phyloP scores from a whole-genome alignment of 2,329 filamentous ascomycete species.

The Plectosphaerella sp. region DNA sequence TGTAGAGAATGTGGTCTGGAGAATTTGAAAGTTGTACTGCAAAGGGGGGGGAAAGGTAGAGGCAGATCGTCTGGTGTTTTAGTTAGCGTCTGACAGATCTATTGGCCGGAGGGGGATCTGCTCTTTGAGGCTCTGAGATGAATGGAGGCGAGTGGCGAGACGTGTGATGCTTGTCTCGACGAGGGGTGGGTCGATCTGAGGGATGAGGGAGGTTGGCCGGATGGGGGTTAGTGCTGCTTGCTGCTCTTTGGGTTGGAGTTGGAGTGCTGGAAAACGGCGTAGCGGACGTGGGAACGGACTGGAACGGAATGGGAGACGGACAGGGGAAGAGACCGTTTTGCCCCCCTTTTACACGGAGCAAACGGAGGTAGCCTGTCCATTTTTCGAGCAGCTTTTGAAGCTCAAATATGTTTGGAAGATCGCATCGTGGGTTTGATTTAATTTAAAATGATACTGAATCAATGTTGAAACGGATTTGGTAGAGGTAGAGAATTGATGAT shows the following conservation, averaged over 20 bases:
- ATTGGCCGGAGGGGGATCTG: background rate
- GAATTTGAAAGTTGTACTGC: background rate
- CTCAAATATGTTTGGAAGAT: too few relatives aligned
- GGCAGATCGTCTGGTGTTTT: background rate
- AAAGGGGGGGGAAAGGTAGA: background rate
- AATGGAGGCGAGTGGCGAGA: slow-evolving; percentile 4
- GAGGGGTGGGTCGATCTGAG: background rate
- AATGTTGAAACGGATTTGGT: too few relatives aligned
- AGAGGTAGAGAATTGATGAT: too few relatives aligned
- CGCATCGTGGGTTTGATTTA: too few relatives aligned
- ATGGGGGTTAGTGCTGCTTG: background rate
- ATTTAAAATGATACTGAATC: too few relatives aligned
- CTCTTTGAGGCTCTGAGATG: background rate
- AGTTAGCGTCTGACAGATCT: background rate
- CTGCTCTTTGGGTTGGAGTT: background rate
- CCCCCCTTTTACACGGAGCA: too few relatives aligned
- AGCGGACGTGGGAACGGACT: background rate
- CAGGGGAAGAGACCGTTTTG: too few relatives aligned
- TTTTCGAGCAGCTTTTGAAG: too few relatives aligned
- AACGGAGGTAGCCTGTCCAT: too few relatives aligned
- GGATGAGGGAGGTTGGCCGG: background rate
- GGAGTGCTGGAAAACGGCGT: background rate
- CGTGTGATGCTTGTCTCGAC: slow-evolving; percentile 4
- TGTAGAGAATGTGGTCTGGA: background rate
- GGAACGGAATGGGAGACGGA: background rate